phyloP scores from a whole-genome alignment of 352 stramenopile genomes.

The Elongisporangium anandrum region DNA sequence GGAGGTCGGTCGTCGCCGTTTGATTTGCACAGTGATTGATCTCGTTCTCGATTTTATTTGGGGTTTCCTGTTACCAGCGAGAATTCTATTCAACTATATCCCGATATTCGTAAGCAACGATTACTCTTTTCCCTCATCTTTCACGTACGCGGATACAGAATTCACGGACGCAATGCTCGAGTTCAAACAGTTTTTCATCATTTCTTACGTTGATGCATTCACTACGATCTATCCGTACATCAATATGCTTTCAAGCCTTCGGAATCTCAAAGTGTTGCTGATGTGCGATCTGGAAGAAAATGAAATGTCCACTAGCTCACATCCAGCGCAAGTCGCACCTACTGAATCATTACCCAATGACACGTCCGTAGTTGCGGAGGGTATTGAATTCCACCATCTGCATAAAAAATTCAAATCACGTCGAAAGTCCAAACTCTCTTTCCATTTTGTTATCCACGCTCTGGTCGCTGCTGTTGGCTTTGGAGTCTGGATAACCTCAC shows the following conservation, averaged over 20 bases:
- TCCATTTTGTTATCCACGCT: constrained; percentile 2
- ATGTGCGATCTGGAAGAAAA: constrained; percentile 19
- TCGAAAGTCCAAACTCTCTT: background rate
- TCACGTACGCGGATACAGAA: constrained; percentile 23
- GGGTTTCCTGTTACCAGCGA: constrained; percentile 19
- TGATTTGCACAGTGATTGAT: constrained; percentile 20
- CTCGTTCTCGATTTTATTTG: constrained; percentile 24
- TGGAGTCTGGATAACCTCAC: constrained; percentile 24
- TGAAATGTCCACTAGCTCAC: too few species aligned
- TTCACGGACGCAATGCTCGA: constrained; percentile 25
- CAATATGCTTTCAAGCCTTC: constrained; percentile 21
- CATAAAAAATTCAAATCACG: constrained; percentile 5
- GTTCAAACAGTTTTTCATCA: constrained; percentile 34
- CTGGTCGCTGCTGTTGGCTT: constrained; percentile 23
- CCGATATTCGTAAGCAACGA: constrained; percentile 15
- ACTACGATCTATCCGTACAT: constrained; percentile 27
- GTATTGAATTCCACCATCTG: background rate
- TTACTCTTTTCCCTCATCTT: constrained; percentile 14
- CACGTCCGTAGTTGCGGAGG: background rate
- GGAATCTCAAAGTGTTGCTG: constrained; percentile 25
- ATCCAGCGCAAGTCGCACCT: too few species aligned
- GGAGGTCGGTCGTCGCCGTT: constrained; percentile 14
- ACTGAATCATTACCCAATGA: too few species aligned
- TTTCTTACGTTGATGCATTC: constrained; percentile 17
- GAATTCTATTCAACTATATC: constrained; percentile 26